A percentile compares a stretch with the other conserved stretches of the same genome.
phyloP scores from a whole-genome alignment of 2,329 filamentous ascomycete species.

The Hysterium pulicare region DNA sequence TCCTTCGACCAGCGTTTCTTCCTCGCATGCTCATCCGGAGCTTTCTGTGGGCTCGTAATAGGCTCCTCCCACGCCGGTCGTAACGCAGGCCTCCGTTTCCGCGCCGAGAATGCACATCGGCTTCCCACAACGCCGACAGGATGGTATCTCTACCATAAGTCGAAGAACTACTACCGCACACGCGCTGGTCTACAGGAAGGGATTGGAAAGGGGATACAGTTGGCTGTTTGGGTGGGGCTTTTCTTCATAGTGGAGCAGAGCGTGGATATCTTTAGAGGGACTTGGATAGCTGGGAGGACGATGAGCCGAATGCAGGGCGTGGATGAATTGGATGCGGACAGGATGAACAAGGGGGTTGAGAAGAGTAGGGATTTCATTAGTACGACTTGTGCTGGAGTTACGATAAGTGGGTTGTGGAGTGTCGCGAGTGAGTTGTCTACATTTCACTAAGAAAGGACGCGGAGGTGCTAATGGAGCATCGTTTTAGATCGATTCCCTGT shows the following conservation, averaged over 20 bases:
- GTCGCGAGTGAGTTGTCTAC: constrained; percentile 66
- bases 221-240: constrained; percentile 69
- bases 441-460: not conserved
- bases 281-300: constrained; percentile 43
- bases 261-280: constrained; percentile 64
- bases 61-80: constrained; percentile 71
- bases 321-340: constrained; percentile 29
- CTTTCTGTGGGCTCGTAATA: constrained; percentile 65
- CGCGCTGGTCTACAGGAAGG: constrained; percentile 77
- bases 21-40: constrained; percentile 61
- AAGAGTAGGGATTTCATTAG: constrained; percentile 66
- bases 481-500: constrained; percentile 72
- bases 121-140: constrained; percentile 77
- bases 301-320: constrained; percentile 34
- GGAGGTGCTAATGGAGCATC: constrained; percentile 9
- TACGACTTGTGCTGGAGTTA: constrained; percentile 77
- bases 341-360: constrained; percentile 25
- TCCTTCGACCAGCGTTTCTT: constrained; percentile 64
- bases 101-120: constrained; percentile 93
- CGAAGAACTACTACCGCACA: constrained; percentile 87
- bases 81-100: constrained; percentile 75
- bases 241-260: constrained; percentile 84
- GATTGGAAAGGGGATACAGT: constrained; percentile 65
- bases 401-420: constrained; percentile 83
- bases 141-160: constrained; percentile 99